These are phyloP conservation scores for Fragaria ananassa DNA, from an alignment of 306 rosid species.

Conservation along the genomic window DNA sequence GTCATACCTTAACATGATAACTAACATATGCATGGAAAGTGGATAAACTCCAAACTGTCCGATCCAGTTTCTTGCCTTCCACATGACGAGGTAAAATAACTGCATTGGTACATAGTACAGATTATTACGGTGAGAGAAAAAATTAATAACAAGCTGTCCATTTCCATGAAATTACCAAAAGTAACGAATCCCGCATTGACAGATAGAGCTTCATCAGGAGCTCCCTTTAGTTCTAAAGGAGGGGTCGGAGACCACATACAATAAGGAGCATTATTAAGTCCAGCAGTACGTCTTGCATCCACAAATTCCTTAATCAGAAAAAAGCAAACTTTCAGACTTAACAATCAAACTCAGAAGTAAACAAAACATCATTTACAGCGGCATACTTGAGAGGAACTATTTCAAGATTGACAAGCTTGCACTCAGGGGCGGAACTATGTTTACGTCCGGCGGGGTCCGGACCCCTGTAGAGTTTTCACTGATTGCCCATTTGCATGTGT, in stretches of 20 bases:
- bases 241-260: slow-evolving; percentile 84
- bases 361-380: neutral
- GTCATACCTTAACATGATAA: slow-evolving; percentile 89
- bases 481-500: no score
- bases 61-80: slow-evolving; percentile 86
- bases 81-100: slow-evolving; percentile 90
- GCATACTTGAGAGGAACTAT: neutral
- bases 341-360: slow-evolving; percentile 28
- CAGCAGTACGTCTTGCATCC: slow-evolving; percentile 93
- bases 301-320: slow-evolving; percentile 67
- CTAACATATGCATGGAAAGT: slow-evolving; percentile 94
- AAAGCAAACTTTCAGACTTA: slow-evolving; percentile 23
- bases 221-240: slow-evolving; percentile 71
- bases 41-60: slow-evolving; percentile 85
- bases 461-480: no score
- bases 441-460: no score
- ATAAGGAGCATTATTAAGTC: slow-evolving; percentile 76
- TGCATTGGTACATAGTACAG: slow-evolving; percentile 42
- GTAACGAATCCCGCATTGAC: slow-evolving; percentile 96
- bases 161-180: slow-evolving; percentile 65
- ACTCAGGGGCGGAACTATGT: no score
- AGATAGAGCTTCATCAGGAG: slow-evolving; percentile 62
- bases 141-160: slow-evolving; percentile 6
- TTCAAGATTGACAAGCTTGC: slow-evolving; percentile 1
- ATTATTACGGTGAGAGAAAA: slow-evolving; percentile 17